Percentiles rank a stretch among this genome's conserved stretches.
Conservation (phyloP, 2,329 filamentous ascomycete genomes). For the Fusarium sp. region DNA sequence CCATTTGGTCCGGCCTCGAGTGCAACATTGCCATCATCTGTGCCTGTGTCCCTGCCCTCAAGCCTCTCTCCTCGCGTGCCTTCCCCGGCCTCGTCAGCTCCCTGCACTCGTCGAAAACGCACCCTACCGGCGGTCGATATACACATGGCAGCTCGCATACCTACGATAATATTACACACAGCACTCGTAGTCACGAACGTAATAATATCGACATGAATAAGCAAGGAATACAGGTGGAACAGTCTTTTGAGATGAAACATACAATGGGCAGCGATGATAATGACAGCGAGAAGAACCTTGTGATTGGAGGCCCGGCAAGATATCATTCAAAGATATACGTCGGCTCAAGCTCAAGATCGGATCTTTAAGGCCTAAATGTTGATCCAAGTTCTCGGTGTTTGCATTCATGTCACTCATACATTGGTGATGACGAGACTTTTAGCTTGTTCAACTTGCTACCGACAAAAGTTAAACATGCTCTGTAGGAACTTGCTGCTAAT, state of each 20-base stretch:
- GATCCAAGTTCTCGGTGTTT: no score
- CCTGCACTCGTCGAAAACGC: slow-evolving; percentile 18
- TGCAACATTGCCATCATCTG: slow-evolving; percentile 55
- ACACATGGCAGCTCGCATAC: slow-evolving; percentile 13
- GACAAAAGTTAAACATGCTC: no score
- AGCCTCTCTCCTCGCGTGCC: slow-evolving; percentile 50
- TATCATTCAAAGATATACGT: no score
- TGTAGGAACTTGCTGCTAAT: no score
- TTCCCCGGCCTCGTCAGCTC: slow-evolving; percentile 41
- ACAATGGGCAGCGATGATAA: slow-evolving; percentile 14
- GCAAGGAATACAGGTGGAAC: slow-evolving; percentile 28
- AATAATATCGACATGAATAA: background rate
- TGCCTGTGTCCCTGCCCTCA: slow-evolving; percentile 53
- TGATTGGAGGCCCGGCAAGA: background rate
- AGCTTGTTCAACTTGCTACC: no score
- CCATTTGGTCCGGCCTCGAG: slow-evolving; percentile 53
- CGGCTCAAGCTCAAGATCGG: no score
- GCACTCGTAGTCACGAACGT: background rate
- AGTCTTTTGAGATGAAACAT: slow-evolving; percentile 38
- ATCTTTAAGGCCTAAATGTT: no score
- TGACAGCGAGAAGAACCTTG: slow-evolving; percentile 31
- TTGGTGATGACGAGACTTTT: no score
- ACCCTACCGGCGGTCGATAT: slow-evolving; percentile 10
- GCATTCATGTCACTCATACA: no score
- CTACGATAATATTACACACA: slow-evolving; percentile 21